Evolutionary conservation across 1,139 yeast genomes (phyloP).

Genomic region (Suhomyces panamericanus): DNA sequence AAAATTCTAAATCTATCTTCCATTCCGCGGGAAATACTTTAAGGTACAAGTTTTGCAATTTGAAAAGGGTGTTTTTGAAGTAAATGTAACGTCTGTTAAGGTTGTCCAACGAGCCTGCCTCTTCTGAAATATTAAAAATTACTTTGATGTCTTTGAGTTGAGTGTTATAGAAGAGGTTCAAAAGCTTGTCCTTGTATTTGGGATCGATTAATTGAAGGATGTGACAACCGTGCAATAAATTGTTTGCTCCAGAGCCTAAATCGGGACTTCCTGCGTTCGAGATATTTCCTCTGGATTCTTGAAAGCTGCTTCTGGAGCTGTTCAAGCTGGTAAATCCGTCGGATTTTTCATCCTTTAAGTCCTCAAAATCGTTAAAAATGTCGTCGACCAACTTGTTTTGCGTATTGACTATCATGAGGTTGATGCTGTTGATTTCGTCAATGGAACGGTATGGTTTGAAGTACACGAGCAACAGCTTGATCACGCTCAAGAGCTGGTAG

Average conservation of each 20-base stretch:
- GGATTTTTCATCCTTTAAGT: slow-evolving; percentile 15
- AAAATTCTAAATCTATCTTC: slow-evolving; percentile 64
- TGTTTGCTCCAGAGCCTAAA: neutral
- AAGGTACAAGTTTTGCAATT: slow-evolving; percentile 54
- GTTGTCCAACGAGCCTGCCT: slow-evolving; percentile 92
- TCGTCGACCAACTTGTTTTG: slow-evolving; percentile 70
- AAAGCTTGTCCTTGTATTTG: slow-evolving; percentile 59
- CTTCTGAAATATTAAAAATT: slow-evolving; percentile 77
- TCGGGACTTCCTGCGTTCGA: neutral
- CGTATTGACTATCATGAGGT: slow-evolving; percentile 61
- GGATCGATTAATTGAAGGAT: slow-evolving; percentile 68
- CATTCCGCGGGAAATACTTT: slow-evolving; percentile 68
- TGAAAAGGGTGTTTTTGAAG: slow-evolving; percentile 67
- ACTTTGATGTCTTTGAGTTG: slow-evolving; percentile 72
- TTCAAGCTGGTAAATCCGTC: neutral
- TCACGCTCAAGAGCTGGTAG: slow-evolving; percentile 68
- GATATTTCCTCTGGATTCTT: slow-evolving; percentile 1
- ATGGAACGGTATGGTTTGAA: slow-evolving; percentile 84
- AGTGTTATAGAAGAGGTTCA: slow-evolving; percentile 72
- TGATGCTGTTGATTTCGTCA: slow-evolving; percentile 72
- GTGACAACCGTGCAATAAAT: slow-evolving; percentile 61
- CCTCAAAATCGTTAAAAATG: slow-evolving; percentile 74
- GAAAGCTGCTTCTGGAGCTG: slow-evolving; percentile 6
- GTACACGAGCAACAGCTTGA: slow-evolving; percentile 71
- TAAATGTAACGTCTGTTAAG: slow-evolving; percentile 77